Base-by-base conservation (phyloP, 352 stramenopile genomes). In the Blastocystis sp. region DNA sequence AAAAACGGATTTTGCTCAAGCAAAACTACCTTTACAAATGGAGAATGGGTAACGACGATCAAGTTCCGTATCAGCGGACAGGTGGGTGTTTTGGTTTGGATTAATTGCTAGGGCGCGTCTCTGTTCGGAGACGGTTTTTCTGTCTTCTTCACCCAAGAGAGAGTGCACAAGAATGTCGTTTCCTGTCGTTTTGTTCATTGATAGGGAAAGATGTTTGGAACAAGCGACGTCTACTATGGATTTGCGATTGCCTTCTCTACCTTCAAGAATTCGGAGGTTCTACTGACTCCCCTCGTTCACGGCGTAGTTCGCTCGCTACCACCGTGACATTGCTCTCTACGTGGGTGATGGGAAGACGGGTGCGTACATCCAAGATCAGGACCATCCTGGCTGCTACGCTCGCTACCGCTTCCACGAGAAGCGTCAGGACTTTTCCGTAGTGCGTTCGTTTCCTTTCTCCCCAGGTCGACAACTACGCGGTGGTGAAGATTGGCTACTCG, bases 201-300 rank as follows among this genome's bases (percentile, higher is more conserved):
- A 24, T 71, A 87, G 51, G 88, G 88, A 75, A 75, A 88, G 56
- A 36, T 90, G 27, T 86, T 88, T 42, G 88, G 88, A 38, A 69
- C 85, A 42, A 73, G 65, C 36, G 87, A 88, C 44, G 87, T 64
- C 53, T 90, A 90, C 46, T 65, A 81, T 42, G 90, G 90, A 34
- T 76, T 93, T 46, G 89, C 88, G 0, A 87, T 93, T 59, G 88
- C 92, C 29, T 90, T 93, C 29, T 90, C 92, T 84, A 93, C 90
- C 0, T 93, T 92, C 57, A 88, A 89, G 48, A 92, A 92, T 87
- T 88, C 87, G 21, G 90, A 92, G 78, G 84, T 87, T 36, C 1
- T 44, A 29, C 46, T 75, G 59, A 21, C 61, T 38, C 46, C 1
- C 11, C 1, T 34, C 32, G 21, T 3, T 54, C 9, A 73, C n/a